Conservation (phyloP, 2,329 filamentous ascomycete species). For the Verticillium alfalfae region DNA sequence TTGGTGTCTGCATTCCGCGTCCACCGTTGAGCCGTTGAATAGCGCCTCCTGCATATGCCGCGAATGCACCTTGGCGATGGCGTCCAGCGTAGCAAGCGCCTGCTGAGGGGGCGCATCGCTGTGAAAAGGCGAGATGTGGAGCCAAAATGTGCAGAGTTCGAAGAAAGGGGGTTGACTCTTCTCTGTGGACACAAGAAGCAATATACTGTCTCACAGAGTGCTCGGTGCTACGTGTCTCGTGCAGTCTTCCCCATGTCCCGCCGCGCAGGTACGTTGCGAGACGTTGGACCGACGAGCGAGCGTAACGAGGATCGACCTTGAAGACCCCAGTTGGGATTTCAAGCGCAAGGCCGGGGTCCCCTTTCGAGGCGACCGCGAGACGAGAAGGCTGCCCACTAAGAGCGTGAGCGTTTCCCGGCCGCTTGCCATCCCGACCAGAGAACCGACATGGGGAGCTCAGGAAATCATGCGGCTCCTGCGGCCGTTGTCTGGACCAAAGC, state of each 20-base stretch:
- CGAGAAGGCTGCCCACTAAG: too few species aligned
- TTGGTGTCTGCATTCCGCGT: not conserved
- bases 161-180: not conserved
- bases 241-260: not conserved
- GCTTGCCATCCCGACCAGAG: not conserved
- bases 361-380: not conserved
- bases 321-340: not conserved
- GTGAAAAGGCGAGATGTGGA: not conserved
- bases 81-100: not conserved
- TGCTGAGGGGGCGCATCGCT: not conserved
- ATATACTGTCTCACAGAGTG: not conserved
- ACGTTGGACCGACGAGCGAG: not conserved
- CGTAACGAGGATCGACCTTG: not conserved
- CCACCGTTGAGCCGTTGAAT: not conserved
- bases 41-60: not conserved
- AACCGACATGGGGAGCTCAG: not conserved
- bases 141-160: not conserved
- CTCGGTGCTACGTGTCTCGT: not conserved
- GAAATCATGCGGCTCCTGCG: not conserved
- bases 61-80: not conserved
- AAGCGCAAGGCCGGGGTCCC: not conserved
- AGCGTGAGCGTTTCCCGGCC: not conserved
- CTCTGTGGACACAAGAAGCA: not conserved
- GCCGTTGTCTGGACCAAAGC: not conserved
- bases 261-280: not conserved